Evolutionary conservation across 805 yeast species (phyloP), one percentile per base, ranked within the genome.

Genomic region (Zygosaccharomyces pseudorouxii): DNA sequence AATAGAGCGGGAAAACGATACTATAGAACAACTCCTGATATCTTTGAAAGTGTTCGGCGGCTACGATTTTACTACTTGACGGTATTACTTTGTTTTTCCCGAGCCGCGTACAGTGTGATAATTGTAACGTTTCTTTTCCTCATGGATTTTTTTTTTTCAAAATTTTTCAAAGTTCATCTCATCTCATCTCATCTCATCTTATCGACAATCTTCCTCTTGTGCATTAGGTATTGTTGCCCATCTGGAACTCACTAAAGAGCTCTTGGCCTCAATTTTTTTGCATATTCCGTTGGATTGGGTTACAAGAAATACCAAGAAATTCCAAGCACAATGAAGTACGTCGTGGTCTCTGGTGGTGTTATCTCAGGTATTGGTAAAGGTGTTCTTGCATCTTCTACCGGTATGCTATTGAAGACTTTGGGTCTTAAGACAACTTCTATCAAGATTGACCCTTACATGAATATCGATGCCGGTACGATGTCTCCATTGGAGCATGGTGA

Each of bases 391-490:
- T 89, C 97, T 30, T 89, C 97, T 52, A 93, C 98, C 29, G 99
- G 99, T 52, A 81, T 93, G 72, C 71, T 93, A 55, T 79, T 93
- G 71, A 93, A 93, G 71, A 90, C 99, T 36, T 73, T 88, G 50
- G 99, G 99, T 52, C 78, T 86, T 63, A 84, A 95, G 66, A 98
- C 92, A 54, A 92, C 99, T 3, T 89, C 98, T 12, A 92, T 93
- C 74, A 93, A 93, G 71, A 93, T 93, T 63, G 99, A 93, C 74
- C 99, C 99, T 36, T 93, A 93, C 72, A 87, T 93, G 95, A 93
- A 93, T 73, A 89, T 93, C 59, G 99, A 93, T 74, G 99, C 99
- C 35, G 99, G 99, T 62, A 93, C 99, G 39, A 93, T 93, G 99
- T 88, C 97, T 37, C 99, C 99, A 19, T 76, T 93, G 65, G 99